Base-by-base conservation (phyloP, 768 basidiomycete species). In the Gymnopilus junonius region DNA sequence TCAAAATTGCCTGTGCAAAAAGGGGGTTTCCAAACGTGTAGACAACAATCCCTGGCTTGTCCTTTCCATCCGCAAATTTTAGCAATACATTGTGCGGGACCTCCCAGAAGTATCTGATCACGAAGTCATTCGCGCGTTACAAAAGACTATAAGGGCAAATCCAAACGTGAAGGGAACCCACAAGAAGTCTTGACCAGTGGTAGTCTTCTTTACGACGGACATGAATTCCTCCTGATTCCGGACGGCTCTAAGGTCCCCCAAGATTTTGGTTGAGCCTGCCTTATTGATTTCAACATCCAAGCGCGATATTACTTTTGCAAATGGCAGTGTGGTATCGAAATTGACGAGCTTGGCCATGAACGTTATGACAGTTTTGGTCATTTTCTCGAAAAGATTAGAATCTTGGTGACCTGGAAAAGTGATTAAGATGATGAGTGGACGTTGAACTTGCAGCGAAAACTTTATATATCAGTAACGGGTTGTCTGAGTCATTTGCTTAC, bases 11-110 rank as follows among this genome's bases (percentile, higher is more conserved):
- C 59, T 83, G 78, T 0, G 84, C 85, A 48, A 83, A 72, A 53
- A 83, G 70, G 2, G 85, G 85, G 70, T 85, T 85, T 17, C 85
- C 85, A 59, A 85, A 74, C 29, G 75, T 78, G 71, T 87, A 87
- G 12, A 81, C 68, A 42, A 76, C 66, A 1, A 78, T 72, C 31
- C 65, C 67, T 21, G 79, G 78, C 42, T 74, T 71, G 15, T 50
- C 59, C 20, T 56, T 43, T 32, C 65, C 69, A 20, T 67, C 71
- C 34, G 68, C 61, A 65, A 75, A 79, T 31, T 69, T 72, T 46
- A 83, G 51, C 74, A 82, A 79, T n/a, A 54, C 65, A 31, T 76
- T 63, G 59, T 81, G 79, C 27, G 71, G 70, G 32, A 77, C 60
- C 56, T 81, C 75, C 27, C 71, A 61, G 69, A 84, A 84, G 39